Conservation (phyloP, 208 protist genomes). For the Leishmania tarentolae region DNA sequence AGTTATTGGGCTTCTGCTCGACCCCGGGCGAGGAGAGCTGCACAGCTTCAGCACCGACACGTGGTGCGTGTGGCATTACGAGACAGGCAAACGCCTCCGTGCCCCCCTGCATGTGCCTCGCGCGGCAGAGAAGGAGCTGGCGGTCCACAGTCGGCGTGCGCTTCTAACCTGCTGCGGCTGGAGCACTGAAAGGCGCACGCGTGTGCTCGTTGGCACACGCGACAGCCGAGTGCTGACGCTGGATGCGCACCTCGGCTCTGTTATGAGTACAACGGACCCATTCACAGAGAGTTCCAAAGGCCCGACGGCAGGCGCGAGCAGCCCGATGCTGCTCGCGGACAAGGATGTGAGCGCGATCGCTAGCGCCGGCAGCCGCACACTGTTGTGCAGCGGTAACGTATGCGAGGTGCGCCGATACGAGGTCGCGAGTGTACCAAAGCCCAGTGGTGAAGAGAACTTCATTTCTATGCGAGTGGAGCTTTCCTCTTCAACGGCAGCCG, state of each 20-base stretch:
- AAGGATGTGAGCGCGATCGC: conserved; percentile 51
- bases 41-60: conserved; percentile 71
- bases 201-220: conserved; percentile 66
- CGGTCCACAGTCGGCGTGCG: conserved; percentile 36
- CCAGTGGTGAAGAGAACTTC: conserved; percentile 70
- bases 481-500: conserved; percentile 13
- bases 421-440: conserved; percentile 33
- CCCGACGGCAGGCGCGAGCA: neutral
- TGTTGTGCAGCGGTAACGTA: conserved; percentile 60
- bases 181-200: conserved; percentile 56
- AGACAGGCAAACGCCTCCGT: conserved; percentile 44
- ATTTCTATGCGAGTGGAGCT: conserved; percentile 59
- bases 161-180: conserved; percentile 56
- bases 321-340: conserved; percentile 8
- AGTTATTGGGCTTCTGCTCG: conserved; percentile 43
- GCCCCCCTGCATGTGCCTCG: conserved; percentile 40
- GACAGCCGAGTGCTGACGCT: conserved; percentile 67
- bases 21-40: conserved; percentile 37
- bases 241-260: conserved; percentile 46
- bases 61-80: conserved; percentile 68
- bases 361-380: conserved; percentile 47
- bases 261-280: conserved; percentile 58
- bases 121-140: conserved; percentile 50
- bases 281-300: conserved; percentile 10
- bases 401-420: conserved; percentile 67